Evolutionary conservation across 176 grass and related monocot species (phyloP).

Genomic region (Thalia dealbata): DNA sequence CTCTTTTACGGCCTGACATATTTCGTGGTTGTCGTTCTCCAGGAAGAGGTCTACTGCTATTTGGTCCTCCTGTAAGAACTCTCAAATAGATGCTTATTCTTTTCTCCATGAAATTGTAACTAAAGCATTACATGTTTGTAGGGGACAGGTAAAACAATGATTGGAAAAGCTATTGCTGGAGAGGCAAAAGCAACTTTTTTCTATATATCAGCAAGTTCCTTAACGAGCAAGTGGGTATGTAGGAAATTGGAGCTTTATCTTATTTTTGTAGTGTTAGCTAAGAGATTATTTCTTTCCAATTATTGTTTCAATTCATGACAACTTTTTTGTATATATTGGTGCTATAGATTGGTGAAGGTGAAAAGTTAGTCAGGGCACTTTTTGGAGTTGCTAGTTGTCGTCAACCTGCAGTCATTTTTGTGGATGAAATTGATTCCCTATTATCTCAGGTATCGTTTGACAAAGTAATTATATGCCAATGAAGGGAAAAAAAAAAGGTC

Average conservation of each 20-base stretch:
- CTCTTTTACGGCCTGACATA: conserved; percentile 85
- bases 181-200: conserved; percentile 99
- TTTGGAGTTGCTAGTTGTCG: conserved; percentile 94
- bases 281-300: background rate
- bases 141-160: conserved; percentile 99
- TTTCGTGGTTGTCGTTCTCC: conserved; percentile 90
- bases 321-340: conserved; percentile 5
- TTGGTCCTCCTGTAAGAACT: conserved; percentile 89
- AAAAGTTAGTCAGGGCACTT: conserved; percentile 89
- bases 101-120: conserved; percentile 7
- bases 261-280: background rate
- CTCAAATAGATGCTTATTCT: background rate
- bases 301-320: no score
- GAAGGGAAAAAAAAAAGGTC: background rate
- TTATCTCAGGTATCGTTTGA: conserved; percentile 62
- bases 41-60: conserved; percentile 83
- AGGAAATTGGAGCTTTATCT: conserved; percentile 16
- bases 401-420: conserved; percentile 93
- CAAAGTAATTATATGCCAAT: background rate
- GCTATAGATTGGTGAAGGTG: conserved; percentile 92
- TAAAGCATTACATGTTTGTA: conserved; percentile 24
- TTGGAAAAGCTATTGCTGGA: conserved; percentile 97
- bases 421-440: conserved; percentile 94
- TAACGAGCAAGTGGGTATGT: conserved; percentile 96
- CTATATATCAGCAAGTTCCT: conserved; percentile 95